Percentiles rank a stretch among this genome's conserved stretches.
These are phyloP conservation scores for Zygnema circumcarinatum DNA, from an alignment of 139 green algal species.

Conservation along the genomic window DNA sequence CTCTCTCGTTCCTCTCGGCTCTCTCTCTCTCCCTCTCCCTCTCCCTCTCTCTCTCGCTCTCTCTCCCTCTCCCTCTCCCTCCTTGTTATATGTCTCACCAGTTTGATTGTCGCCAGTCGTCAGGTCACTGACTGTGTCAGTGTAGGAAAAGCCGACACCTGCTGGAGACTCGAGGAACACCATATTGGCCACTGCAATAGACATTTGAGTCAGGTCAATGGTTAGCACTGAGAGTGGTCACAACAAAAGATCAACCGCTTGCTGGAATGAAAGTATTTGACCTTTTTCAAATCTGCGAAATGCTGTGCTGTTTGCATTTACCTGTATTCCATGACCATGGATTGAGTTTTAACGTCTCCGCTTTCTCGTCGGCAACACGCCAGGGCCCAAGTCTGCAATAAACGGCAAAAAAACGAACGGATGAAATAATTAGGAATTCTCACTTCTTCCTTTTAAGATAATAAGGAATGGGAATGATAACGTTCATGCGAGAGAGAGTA, in stretches of 20 bases:
- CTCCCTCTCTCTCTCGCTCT: neutral
- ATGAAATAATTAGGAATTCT: too few relatives aligned
- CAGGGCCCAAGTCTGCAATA: too few relatives aligned
- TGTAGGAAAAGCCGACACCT: conserved; percentile 84
- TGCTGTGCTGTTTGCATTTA: too few relatives aligned
- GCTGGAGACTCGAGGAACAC: conserved; percentile 83
- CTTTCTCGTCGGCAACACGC: neutral
- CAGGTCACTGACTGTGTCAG: conserved; percentile 70
- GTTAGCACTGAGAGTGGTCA: neutral
- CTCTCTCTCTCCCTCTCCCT: neutral
- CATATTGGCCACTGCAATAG: conserved; percentile 65
- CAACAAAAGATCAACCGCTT: neutral
- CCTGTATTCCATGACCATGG: too few relatives aligned
- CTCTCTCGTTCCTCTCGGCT: neutral
- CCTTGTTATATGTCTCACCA: conserved; percentile 44
- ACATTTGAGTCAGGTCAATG: neutral
- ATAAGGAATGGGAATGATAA: too few relatives aligned
- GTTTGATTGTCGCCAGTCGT: conserved; percentile 75
- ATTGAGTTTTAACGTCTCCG: neutral
- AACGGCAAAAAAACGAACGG: too few relatives aligned
- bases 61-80: neutral
- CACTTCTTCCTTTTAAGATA: too few relatives aligned
- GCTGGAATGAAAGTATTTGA: neutral
- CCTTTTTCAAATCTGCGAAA: too few relatives aligned
- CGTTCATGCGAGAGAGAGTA: too few relatives aligned